These are phyloP conservation scores for Colletotrichum abscissum DNA, from an alignment of 2,329 filamentous ascomycete genomes.

Conservation along the genomic window DNA sequence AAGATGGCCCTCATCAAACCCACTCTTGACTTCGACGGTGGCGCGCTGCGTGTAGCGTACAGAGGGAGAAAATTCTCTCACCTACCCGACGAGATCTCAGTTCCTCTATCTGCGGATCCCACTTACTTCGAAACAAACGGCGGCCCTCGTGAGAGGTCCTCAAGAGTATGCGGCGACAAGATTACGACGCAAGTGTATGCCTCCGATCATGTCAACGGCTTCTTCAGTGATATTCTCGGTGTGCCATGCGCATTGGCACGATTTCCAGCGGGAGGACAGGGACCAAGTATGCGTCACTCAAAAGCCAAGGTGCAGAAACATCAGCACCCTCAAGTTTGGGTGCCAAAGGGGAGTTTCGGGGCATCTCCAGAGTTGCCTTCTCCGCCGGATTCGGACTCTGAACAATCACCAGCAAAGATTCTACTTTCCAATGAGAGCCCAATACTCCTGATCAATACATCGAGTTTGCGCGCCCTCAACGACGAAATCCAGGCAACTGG, in stretches of 20 bases:
- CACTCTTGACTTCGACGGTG: slow-evolving; percentile 74
- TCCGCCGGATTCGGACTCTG: slow-evolving; percentile 68
- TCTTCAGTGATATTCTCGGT: slow-evolving; percentile 81
- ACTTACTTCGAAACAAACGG: slow-evolving; percentile 58
- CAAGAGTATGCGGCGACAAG: slow-evolving; percentile 85
- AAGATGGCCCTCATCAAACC: slow-evolving; percentile 88
- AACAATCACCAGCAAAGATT: slow-evolving; percentile 65
- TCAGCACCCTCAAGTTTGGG: slow-evolving; percentile 48
- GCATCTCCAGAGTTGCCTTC: slow-evolving; percentile 65
- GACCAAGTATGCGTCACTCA: slow-evolving; percentile 72
- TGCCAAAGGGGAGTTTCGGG: slow-evolving; percentile 57
- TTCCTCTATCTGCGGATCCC: slow-evolving; percentile 78
- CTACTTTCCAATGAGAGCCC: slow-evolving; percentile 93
- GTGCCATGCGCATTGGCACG: slow-evolving; percentile 87
- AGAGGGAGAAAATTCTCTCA: slow-evolving; percentile 44
- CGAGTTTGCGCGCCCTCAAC: slow-evolving; percentile 85
- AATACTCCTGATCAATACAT: slow-evolving; percentile 84
- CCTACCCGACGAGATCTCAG: slow-evolving; percentile 51
- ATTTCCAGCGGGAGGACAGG: slow-evolving; percentile 76
- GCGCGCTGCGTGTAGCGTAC: slow-evolving; percentile 72
- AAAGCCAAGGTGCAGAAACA: slow-evolving; percentile 77
- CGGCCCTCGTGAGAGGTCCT: slow-evolving; percentile 57
- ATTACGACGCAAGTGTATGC: slow-evolving; percentile 79
- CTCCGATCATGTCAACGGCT: slow-evolving; percentile 72
- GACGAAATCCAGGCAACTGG: slow-evolving; percentile 72